These are phyloP conservation scores for Penicillium salamii DNA, from an alignment of 495 filamentous ascomycete genomes.

Conservation along the genomic window DNA sequence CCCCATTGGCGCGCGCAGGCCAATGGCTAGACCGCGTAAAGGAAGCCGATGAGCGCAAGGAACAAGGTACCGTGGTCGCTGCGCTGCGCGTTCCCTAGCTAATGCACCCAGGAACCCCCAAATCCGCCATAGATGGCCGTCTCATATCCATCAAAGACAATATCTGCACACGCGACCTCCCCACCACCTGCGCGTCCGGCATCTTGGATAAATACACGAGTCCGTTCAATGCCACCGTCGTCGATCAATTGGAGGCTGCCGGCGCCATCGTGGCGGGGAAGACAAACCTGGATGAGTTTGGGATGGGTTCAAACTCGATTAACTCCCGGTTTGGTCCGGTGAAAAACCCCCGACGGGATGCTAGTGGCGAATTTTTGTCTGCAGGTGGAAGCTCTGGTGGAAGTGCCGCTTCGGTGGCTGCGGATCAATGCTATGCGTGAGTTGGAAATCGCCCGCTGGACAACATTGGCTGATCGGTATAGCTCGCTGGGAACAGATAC, in stretches of 20 bases:
- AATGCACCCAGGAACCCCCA: constrained; percentile 25
- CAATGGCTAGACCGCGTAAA: constrained; percentile 34
- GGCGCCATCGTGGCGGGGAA: constrained; percentile 72
- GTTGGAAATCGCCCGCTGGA: constrained; percentile 7
- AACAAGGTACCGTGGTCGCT: constrained; percentile 28
- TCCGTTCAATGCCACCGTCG: constrained; percentile 84
- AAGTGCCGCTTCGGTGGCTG: constrained; percentile 81
- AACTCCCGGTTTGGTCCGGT: constrained; percentile 73
- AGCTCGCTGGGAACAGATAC: constrained; percentile 92
- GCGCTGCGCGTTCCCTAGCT: not conserved
- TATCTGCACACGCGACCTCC: constrained; percentile 66
- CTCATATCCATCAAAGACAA: constrained; percentile 85
- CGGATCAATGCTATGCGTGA: constrained; percentile 64
- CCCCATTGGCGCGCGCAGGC: constrained; percentile 29
- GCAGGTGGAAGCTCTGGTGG: constrained; percentile 93
- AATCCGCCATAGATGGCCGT: constrained; percentile 46
- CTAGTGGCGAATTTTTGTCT: constrained; percentile 48
- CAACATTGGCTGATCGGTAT: not conserved
- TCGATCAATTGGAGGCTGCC: constrained; percentile 59
- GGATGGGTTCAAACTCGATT: constrained; percentile 90
- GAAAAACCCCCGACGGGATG: constrained; percentile 33
- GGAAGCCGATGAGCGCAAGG: constrained; percentile 38
- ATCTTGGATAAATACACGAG: constrained; percentile 66
- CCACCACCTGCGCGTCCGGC: constrained; percentile 80
- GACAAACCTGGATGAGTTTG: constrained; percentile 95